A percentile compares a stretch with the other conserved stretches of the same genome.
These are phyloP conservation scores for Tubosaeta sp. DNA, from an alignment of 768 basidiomycete genomes.

Conservation along the genomic window DNA sequence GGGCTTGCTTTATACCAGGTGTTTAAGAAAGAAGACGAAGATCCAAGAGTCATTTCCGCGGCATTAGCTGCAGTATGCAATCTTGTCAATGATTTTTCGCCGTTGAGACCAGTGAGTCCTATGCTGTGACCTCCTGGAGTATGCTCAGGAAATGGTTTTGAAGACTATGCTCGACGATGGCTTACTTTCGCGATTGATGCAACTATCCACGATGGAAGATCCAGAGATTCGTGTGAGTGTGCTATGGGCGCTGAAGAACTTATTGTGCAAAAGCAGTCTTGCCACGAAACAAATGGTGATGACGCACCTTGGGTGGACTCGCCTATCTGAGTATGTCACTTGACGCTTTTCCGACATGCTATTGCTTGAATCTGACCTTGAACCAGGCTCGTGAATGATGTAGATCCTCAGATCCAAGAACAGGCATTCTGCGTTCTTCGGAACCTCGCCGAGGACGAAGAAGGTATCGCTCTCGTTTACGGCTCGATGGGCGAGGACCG, in stretches of 20 bases:
- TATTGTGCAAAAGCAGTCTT: conserved; percentile 60
- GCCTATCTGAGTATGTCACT: conserved; percentile 49
- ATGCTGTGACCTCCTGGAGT: background rate
- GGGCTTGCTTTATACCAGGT: conserved; percentile 68
- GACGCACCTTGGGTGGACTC: conserved; percentile 61
- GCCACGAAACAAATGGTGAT: conserved; percentile 65
- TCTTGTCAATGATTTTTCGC: conserved; percentile 82
- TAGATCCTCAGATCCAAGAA: conserved; percentile 56
- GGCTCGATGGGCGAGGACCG: conserved; percentile 44
- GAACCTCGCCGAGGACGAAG: conserved; percentile 63
- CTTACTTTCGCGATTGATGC: conserved; percentile 58
- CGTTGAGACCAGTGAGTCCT: conserved; percentile 59
- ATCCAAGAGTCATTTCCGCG: conserved; percentile 64
- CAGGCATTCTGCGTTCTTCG: conserved; percentile 65
- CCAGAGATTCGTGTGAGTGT: conserved; percentile 60
- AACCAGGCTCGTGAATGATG: conserved; percentile 52
- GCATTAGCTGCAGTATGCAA: conserved; percentile 80
- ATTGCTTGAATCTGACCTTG: background rate
- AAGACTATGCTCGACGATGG: conserved; percentile 68
- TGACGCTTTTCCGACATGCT: background rate
- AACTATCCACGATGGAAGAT: conserved; percentile 51
- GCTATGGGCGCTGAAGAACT: conserved; percentile 86
- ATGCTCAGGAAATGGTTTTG: conserved; percentile 1
- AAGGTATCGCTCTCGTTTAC: conserved; percentile 61
- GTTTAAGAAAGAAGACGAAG: conserved; percentile 54